Percentiles rank a stretch among this genome's conserved stretches.
These are phyloP conservation scores for Castanea mollissima DNA, from an alignment of 306 rosid species.

Conservation along the genomic window DNA sequence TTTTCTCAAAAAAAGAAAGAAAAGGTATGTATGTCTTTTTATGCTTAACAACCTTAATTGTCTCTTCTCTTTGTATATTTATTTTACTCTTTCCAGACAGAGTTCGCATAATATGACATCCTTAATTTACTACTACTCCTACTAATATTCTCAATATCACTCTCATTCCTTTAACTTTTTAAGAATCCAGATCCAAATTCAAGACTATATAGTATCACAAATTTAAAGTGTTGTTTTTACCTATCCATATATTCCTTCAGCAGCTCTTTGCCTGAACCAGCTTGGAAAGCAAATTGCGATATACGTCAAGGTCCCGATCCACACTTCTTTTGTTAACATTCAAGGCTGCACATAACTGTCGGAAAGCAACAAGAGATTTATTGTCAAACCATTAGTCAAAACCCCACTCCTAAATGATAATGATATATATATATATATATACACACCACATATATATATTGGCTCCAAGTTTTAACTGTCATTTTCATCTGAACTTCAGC, in stretches of 20 bases:
- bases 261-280: conserved; percentile 95
- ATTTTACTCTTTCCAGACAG: too few relatives aligned
- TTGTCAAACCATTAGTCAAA: not conserved
- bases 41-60: too few relatives aligned
- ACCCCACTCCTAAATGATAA: not conserved
- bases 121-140: too few relatives aligned
- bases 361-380: conserved; percentile 28
- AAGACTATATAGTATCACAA: conserved; percentile 1
- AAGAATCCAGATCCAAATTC: too few relatives aligned
- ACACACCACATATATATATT: not conserved
- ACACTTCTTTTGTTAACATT: conserved; percentile 79
- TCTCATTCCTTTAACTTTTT: too few relatives aligned
- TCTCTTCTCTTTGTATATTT: too few relatives aligned
- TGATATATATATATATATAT: too few relatives aligned
- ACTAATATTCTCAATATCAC: too few relatives aligned
- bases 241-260: conserved; percentile 90
- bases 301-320: conserved; percentile 96
- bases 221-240: conserved; percentile 35
- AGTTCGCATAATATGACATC: too few relatives aligned
- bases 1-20: too few relatives aligned
- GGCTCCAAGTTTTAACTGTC: not conserved
- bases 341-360: conserved; percentile 80
- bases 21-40: too few relatives aligned
- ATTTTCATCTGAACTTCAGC: not conserved
- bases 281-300: conserved; percentile 91